phyloP scores from a whole-genome alignment of 805 yeast genomes.

The Teunomyces panamensis region DNA sequence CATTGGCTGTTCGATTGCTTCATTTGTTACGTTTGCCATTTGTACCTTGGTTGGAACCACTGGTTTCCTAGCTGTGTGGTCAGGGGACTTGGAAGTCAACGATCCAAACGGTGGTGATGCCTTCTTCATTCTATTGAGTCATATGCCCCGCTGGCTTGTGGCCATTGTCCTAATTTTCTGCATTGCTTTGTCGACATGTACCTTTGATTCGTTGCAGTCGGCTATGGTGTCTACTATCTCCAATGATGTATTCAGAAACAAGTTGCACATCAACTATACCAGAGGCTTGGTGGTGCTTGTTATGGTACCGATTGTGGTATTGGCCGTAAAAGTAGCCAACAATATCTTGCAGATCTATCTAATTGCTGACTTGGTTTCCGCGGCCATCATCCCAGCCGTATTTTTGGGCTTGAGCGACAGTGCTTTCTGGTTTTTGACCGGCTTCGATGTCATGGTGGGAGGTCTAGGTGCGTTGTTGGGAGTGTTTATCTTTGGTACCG shows the following conservation, averaged over 20 bases:
- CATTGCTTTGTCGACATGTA: constrained; percentile 76
- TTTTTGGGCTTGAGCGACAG: constrained; percentile 71
- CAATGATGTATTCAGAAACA: constrained; percentile 86
- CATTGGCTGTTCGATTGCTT: constrained; percentile 75
- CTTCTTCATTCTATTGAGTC: constrained; percentile 64
- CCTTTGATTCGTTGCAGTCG: constrained; percentile 85
- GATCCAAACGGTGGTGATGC: constrained; percentile 63
- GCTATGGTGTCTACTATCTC: constrained; percentile 87
- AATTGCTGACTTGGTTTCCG: constrained; percentile 86
- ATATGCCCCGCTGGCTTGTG: constrained; percentile 82
- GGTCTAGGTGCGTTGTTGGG: constrained; percentile 79
- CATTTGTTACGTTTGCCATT: constrained; percentile 59
- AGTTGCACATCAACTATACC: constrained; percentile 60
- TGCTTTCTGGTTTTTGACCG: constrained; percentile 64
- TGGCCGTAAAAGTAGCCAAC: constrained; percentile 78
- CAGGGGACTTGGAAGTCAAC: constrained; percentile 56
- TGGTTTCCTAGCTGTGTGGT: constrained; percentile 90
- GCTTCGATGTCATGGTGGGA: constrained; percentile 78
- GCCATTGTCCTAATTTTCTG: constrained; percentile 79
- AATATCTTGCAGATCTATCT: constrained; percentile 82
- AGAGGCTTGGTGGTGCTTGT: constrained; percentile 69
- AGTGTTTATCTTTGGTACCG: constrained; percentile 79
- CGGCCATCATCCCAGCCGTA: constrained; percentile 80
- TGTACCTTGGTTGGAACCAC: constrained; percentile 75
- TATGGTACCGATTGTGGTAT: constrained; percentile 84